phyloP scores from a whole-genome alignment of 208 protist species.

The Vickermania spadyakhi region DNA sequence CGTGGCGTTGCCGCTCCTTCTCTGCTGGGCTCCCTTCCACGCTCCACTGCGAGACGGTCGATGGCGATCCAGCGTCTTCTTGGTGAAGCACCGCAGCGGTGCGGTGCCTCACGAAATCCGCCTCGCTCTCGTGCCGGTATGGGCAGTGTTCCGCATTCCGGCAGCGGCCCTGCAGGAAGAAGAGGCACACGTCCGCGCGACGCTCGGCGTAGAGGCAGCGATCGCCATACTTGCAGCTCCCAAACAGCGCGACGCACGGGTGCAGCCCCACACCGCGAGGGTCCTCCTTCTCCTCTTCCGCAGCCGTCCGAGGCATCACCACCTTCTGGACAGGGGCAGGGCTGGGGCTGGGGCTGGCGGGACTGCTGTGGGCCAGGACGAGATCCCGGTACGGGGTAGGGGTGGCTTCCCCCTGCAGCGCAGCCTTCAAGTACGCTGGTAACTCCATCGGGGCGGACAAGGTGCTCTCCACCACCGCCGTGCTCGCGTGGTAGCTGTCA shows the following conservation, averaged over 20 bases:
- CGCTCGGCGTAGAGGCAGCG: not conserved
- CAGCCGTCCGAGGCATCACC: too few species aligned
- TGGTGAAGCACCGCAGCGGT: not conserved
- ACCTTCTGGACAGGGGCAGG: not conserved
- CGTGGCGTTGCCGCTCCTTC: too few species aligned
- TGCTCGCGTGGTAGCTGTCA: not conserved
- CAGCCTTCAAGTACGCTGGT: not conserved
- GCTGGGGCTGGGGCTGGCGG: not conserved
- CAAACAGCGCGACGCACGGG: slow-evolving; percentile 2
- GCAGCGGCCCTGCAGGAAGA: slow-evolving; percentile 4
- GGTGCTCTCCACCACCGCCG: not conserved
- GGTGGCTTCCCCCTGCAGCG: not conserved
- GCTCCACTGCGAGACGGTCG: not conserved
- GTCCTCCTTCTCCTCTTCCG: not conserved
- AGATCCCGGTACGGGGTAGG: not conserved
- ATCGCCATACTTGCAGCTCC: not conserved
- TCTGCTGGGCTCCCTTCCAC: not conserved
- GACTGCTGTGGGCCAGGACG: not conserved
- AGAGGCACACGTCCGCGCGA: not conserved
- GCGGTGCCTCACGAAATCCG: not conserved
- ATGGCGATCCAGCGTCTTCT: not conserved
- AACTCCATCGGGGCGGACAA: not conserved
- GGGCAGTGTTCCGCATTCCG: not conserved
- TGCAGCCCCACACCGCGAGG: not conserved
- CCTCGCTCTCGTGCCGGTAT: not conserved